Evolutionary conservation across 2,329 filamentous ascomycete species (phyloP), one percentile per base, ranked within the genome.

Genomic region (Periglandula ipomoeae): DNA sequence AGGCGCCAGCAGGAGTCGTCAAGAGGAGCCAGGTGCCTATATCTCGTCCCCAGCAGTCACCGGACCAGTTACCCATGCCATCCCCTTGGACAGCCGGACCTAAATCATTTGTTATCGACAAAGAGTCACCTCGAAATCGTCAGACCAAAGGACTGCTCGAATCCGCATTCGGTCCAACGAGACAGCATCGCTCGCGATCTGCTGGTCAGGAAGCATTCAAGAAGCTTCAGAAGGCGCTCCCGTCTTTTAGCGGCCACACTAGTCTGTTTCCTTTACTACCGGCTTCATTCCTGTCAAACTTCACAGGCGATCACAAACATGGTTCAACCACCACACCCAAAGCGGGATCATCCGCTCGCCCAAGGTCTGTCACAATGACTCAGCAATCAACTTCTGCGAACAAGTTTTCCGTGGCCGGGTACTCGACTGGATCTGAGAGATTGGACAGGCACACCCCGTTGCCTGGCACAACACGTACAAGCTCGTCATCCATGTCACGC

Each of bases 141-240:
- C 56, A 60, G 26, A 59, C 61, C 17, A 60, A 60, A 19, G 57
- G 62, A 10, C 53, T 63, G 9, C 61, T 80, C 26, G 67, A 71
- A 10, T 63, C 66, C 4, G 72, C 75, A 2, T 72, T 80, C 48
- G 65, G 66, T n/a, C 66, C 69, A 17, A 65, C 63, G 8, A 68
- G 75, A 45, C 69, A 71, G 40, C 65, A 68, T 11, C 69, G 79
- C 19, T 76, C 79, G 17, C 69, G 72, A 15, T 82, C 79, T 2
- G 71, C 71, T 3, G 74, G 79, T 13, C 70, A 76, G 30, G 79
- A 82, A 48, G 74, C 78, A 5, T 59, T 83, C 23, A 80, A 72
- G 59, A 75, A 70, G 53, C 60, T 83, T 39, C 76, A 75, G 39
- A 79, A 75, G 52, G 77, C 72, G 0, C 59, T 82, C 8, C 77